Evolutionary conservation across 2,329 filamentous ascomycete species (phyloP).

Genomic region (Xylariaceae sp.): DNA sequence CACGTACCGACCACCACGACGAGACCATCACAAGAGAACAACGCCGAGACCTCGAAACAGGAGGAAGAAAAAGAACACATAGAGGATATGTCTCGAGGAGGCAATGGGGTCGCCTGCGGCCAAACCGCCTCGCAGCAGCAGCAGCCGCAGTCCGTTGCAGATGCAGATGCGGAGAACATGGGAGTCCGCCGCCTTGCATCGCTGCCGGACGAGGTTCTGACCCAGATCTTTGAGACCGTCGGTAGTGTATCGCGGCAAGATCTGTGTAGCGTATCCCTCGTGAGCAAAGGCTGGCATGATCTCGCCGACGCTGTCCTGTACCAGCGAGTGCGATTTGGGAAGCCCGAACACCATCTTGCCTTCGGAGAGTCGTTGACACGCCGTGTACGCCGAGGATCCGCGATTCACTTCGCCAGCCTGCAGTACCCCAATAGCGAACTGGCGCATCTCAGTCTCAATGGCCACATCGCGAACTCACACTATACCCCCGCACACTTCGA

Average conservation of each 20-base stretch:
- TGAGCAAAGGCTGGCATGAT: constrained; percentile 40
- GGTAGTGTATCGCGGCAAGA: constrained; percentile 33
- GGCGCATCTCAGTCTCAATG: constrained; percentile 38
- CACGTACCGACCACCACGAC: constrained; percentile 3
- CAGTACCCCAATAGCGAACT: constrained; percentile 43
- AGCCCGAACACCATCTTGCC: constrained; percentile 44
- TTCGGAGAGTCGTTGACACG: constrained; percentile 46
- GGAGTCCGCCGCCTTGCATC: constrained; percentile 19
- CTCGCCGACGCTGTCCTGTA: constrained; percentile 46
- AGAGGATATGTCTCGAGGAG: too few relatives aligned
- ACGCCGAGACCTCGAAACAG: too few relatives aligned
- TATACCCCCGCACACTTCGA: constrained; percentile 36
- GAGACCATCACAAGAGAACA: not conserved
- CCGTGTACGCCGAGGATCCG: constrained; percentile 43
- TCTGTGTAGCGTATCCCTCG: constrained; percentile 40
- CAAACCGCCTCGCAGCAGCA: too few relatives aligned
- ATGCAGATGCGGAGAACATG: too few relatives aligned
- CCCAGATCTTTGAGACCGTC: constrained; percentile 37
- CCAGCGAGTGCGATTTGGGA: constrained; percentile 43
- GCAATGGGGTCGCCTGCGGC: too few relatives aligned
- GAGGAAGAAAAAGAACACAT: too few relatives aligned
- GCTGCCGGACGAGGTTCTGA: constrained; percentile 39
- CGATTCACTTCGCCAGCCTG: constrained; percentile 43
- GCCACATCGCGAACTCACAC: constrained; percentile 32
- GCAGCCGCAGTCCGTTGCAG: not conserved